phyloP scores from a whole-genome alignment of 2,329 filamentous ascomycete species.

The Colletotrichum godetiae region DNA sequence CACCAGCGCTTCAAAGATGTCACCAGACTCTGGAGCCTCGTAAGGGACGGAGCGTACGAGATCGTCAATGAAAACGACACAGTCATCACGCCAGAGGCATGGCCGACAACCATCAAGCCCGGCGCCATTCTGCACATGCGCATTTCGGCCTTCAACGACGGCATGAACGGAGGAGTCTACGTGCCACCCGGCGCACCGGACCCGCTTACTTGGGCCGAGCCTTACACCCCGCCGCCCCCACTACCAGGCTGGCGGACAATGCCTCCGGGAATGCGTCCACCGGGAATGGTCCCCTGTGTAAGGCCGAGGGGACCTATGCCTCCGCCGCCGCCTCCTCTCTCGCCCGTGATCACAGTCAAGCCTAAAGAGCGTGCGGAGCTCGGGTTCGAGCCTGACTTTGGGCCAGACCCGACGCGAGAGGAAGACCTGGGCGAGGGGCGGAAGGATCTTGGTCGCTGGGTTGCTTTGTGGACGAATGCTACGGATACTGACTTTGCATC shows the following conservation, averaged over 20 bases:
- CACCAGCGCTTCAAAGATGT: conserved; percentile 20
- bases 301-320: background rate
- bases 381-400: conserved; percentile 23
- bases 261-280: background rate
- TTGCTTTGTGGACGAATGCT: conserved; percentile 27
- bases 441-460: conserved; percentile 10
- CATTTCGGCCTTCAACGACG: conserved; percentile 23
- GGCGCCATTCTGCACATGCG: conserved; percentile 20
- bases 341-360: background rate
- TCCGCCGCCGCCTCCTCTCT: background rate
- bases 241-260: background rate
- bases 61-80: conserved; percentile 5
- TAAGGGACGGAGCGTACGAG: conserved; percentile 22
- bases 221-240: background rate
- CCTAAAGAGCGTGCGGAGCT: background rate
- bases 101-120: conserved; percentile 24
- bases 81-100: conserved; percentile 17
- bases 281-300: background rate
- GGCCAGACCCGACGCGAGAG: conserved; percentile 1
- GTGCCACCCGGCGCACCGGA: background rate
- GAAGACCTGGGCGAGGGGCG: conserved; percentile 16
- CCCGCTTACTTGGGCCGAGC: conserved; percentile 12
- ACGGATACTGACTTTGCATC: conserved; percentile 19
- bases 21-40: conserved; percentile 13
- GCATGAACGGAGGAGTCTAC: background rate